Percentiles rank a stretch among this genome's conserved stretches.
Conservation (phyloP, 2,329 filamentous ascomycete genomes). For the Monosporascus sp. region DNA sequence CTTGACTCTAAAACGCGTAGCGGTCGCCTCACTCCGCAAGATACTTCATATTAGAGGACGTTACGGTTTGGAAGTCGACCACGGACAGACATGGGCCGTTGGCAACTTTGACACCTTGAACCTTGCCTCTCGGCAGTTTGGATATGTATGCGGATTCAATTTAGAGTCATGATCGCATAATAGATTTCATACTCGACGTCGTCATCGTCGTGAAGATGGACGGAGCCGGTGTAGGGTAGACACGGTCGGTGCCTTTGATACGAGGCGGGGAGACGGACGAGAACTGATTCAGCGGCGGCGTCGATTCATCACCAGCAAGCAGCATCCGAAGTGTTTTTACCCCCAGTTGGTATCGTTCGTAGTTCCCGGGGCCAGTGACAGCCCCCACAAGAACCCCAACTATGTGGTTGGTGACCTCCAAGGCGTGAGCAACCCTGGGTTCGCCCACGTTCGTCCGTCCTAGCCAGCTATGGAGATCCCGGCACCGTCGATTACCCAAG, state of each 20-base stretch:
- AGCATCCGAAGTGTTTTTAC: background rate
- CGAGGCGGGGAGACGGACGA: slow-evolving; percentile 18
- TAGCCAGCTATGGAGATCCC: slow-evolving; percentile 6
- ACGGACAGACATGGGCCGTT: too few relatives aligned
- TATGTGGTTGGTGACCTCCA: slow-evolving; percentile 47
- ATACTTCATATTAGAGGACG: too few relatives aligned
- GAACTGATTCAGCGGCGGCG: slow-evolving; percentile 40
- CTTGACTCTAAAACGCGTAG: too few relatives aligned
- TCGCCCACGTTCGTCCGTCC: slow-evolving; percentile 7
- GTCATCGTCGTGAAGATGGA: background rate
- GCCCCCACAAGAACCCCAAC: slow-evolving; percentile 44
- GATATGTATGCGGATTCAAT: background rate
- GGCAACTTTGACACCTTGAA: background rate
- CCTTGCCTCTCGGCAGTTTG: background rate
- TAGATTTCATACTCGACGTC: background rate
- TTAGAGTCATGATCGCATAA: background rate
- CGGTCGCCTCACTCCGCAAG: too few relatives aligned
- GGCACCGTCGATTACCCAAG: slow-evolving; percentile 52
- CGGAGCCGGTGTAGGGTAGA: background rate
- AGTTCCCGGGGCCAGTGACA: slow-evolving; percentile 28
- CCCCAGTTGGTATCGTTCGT: background rate
- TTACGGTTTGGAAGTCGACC: too few relatives aligned
- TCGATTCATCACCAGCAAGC: slow-evolving; percentile 21
- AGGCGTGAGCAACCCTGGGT: slow-evolving; percentile 36
- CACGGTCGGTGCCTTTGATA: background rate